phyloP scores from a whole-genome alignment of 495 filamentous ascomycete genomes.

The Hyaloscypha variabilis region DNA sequence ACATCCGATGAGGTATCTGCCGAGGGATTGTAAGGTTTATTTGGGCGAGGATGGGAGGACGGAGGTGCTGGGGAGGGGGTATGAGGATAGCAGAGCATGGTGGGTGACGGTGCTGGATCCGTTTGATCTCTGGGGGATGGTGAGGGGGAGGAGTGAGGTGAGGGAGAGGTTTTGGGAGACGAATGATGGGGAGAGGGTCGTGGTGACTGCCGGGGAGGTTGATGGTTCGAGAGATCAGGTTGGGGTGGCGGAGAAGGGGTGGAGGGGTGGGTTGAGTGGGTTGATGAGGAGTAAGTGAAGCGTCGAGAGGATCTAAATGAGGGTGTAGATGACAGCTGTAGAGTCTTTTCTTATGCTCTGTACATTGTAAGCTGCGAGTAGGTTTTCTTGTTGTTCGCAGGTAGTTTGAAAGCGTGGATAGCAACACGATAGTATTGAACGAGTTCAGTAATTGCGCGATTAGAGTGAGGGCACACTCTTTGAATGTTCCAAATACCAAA shows the following conservation, averaged over 20 bases:
- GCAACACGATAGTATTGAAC: no score
- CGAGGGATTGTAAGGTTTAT: conserved; percentile 64
- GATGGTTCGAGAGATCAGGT: background rate
- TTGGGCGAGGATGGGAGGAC: conserved; percentile 65
- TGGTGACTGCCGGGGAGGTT: conserved; percentile 3
- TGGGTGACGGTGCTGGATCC: conserved; percentile 65
- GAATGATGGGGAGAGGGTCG: conserved; percentile 19
- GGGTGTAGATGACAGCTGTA: background rate
- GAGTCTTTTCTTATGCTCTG: background rate
- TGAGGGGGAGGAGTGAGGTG: conserved; percentile 52
- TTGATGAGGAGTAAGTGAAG: background rate
- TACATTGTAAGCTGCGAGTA: background rate
- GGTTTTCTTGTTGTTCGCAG: no score
- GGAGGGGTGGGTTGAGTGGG: background rate
- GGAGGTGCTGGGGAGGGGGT: conserved; percentile 66
- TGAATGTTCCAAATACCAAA: no score
- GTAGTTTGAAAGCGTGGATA: no score
- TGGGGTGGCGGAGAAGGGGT: background rate
- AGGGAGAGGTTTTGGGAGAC: conserved; percentile 31
- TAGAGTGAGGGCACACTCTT: no score
- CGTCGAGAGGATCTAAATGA: background rate
- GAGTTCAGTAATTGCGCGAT: no score
- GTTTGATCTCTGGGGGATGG: conserved; percentile 64
- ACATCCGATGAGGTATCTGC: conserved; percentile 64
- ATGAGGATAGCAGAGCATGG: conserved; percentile 55